Evolutionary conservation across 164 flowering plant genomes (phyloP).

Genomic region (Kingdonia uniflora): DNA sequence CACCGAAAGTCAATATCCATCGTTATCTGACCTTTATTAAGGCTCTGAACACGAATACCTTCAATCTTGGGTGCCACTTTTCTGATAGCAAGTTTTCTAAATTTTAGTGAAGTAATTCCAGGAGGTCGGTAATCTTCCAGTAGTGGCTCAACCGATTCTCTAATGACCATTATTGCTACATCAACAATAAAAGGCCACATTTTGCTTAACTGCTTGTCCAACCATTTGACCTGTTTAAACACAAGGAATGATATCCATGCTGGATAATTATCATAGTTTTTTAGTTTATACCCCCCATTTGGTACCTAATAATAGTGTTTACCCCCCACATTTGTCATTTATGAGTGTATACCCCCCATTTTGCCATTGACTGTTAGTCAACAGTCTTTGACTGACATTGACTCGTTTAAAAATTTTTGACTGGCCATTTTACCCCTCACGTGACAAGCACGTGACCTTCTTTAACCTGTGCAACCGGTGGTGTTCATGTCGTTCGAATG

Average conservation of each 20-base stretch:
- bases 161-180: conserved; percentile 76
- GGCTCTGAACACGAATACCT: conserved; percentile 95
- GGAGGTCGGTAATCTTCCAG: conserved; percentile 90
- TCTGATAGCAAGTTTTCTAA: conserved; percentile 83
- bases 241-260: conserved; percentile 96
- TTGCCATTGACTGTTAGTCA: no score
- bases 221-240: conserved; percentile 98
- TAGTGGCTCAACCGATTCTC: conserved; percentile 89
- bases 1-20: conserved; percentile 96
- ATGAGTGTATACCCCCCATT: no score
- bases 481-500: no score
- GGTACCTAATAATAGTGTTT: no score
- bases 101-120: conserved; percentile 86
- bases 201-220: conserved; percentile 81
- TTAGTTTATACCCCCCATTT: no score
- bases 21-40: conserved; percentile 90
- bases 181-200: conserved; percentile 95
- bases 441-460: no score
- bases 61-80: conserved; percentile 93
- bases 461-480: no score
- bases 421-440: no score
- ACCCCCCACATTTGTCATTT: no score
- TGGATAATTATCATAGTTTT: conserved; percentile 84
- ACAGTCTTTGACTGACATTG: no score
- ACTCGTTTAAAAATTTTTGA: no score